Conservation (phyloP, 441 rosid genomes). For the Francoa sonchifolia region DNA sequence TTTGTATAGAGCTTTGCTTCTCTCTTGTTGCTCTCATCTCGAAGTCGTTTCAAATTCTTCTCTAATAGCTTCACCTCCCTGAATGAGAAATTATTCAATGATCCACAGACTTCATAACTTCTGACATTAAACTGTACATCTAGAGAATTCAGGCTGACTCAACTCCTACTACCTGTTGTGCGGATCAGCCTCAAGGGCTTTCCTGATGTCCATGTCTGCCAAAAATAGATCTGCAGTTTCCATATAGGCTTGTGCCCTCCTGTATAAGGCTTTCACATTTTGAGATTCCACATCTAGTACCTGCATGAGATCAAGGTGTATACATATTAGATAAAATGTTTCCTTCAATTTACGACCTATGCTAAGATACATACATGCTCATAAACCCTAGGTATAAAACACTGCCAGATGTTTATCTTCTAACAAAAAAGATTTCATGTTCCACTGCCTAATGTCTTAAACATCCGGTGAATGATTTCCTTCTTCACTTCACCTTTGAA, state of each 20-base stretch:
- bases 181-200: constrained; percentile 46
- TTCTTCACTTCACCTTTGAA: constrained; percentile 29
- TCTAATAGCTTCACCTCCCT: constrained; percentile 43
- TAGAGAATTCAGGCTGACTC: neutral
- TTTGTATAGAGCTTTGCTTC: constrained; percentile 38
- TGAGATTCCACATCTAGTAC: constrained; percentile 39
- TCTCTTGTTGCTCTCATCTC: constrained; percentile 39
- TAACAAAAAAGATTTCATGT: too few relatives aligned
- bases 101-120: neutral
- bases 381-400: too few relatives aligned
- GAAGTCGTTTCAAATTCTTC: constrained; percentile 33
- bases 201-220: constrained; percentile 46
- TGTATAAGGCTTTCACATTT: constrained; percentile 47
- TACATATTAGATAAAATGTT: constrained; percentile 4
- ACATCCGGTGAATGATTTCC: neutral
- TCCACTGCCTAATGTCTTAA: constrained; percentile 2
- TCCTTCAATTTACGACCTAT: too few relatives aligned
- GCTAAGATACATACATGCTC: too few relatives aligned
- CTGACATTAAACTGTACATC: neutral
- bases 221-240: constrained; percentile 32
- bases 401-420: too few relatives aligned
- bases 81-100: constrained; percentile 1
- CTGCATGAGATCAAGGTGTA: constrained; percentile 16
- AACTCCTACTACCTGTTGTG: constrained; percentile 29
- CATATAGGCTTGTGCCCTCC: constrained; percentile 53